These are phyloP conservation scores for Pachyrhizus erosus DNA, from an alignment of 306 rosid species.

Conservation along the genomic window DNA sequence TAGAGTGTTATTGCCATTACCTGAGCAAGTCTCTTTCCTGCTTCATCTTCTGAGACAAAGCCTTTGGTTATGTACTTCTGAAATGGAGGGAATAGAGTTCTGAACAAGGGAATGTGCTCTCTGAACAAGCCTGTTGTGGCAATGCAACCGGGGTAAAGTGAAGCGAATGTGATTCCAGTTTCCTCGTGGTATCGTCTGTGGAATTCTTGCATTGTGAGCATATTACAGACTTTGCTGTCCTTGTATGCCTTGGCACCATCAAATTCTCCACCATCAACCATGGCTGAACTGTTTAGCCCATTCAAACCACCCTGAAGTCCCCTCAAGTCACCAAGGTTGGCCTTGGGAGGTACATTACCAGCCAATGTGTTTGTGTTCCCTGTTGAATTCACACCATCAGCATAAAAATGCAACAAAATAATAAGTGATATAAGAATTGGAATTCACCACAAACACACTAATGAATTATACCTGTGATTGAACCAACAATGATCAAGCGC, in stretches of 20 bases:
- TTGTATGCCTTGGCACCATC: constrained; percentile 99
- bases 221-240: constrained; percentile 99
- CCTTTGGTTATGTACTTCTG: constrained; percentile 98
- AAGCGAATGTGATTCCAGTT: constrained; percentile 88
- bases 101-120: constrained; percentile 96
- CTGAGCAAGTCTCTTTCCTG: constrained; percentile 99
- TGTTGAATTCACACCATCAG: constrained; percentile 48
- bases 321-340: constrained; percentile 96
- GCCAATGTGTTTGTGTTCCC: constrained; percentile 98
- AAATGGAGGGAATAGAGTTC: constrained; percentile 92
- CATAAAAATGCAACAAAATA: constrained; percentile 28
- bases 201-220: constrained; percentile 97
- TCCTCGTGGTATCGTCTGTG: constrained; percentile 88
- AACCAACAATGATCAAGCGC: constrained; percentile 92
- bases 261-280: constrained; percentile 94
- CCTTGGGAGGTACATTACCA: constrained; percentile 99
- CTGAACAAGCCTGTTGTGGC: constrained; percentile 98
- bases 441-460: not conserved
- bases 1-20: constrained; percentile 46
- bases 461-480: constrained; percentile 78
- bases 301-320: constrained; percentile 88
- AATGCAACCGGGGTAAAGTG: constrained; percentile 98
- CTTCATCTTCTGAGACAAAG: constrained; percentile 92
- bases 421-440: not conserved
- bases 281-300: constrained; percentile 85